Conservation (phyloP, 2,329 filamentous ascomycete genomes). For the Alternaria viburni region DNA sequence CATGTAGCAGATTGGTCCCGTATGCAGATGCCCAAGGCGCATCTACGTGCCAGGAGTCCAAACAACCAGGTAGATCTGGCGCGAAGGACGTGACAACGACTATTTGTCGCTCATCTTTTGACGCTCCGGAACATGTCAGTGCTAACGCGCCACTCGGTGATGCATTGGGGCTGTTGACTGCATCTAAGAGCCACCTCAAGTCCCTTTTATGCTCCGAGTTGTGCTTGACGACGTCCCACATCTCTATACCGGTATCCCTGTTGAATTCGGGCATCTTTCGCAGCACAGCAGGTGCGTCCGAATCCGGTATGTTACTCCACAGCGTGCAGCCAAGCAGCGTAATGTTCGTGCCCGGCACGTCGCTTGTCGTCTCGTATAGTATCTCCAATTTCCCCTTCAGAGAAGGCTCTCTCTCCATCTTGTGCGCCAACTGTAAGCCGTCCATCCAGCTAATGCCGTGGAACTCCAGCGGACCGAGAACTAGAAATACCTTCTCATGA, state of each 20-base stretch:
- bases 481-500: conserved; percentile 38
- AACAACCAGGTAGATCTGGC: conserved; percentile 58
- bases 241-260: conserved; percentile 51
- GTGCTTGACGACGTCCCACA: conserved; percentile 60
- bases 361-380: conserved; percentile 53
- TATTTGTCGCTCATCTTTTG: conserved; percentile 35
- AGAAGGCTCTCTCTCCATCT: conserved; percentile 34
- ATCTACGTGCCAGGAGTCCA: conserved; percentile 56
- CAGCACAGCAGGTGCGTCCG: conserved; percentile 49
- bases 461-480: conserved; percentile 39
- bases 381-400: conserved; percentile 51
- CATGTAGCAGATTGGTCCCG: conserved; percentile 57
- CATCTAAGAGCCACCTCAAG: conserved; percentile 56
- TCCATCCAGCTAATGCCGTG: conserved; percentile 31
- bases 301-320: conserved; percentile 59
- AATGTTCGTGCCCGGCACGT: conserved; percentile 51
- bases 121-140: neutral
- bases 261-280: conserved; percentile 61
- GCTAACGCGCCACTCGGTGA: conserved; percentile 12
- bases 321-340: conserved; percentile 65
- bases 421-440: conserved; percentile 32
- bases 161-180: conserved; percentile 41
- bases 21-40: conserved; percentile 60
- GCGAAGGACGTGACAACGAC: conserved; percentile 66
- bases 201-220: conserved; percentile 58